These are phyloP conservation scores for Echium plantagineum DNA, from an alignment of 257 asterid species.

Conservation along the genomic window DNA sequence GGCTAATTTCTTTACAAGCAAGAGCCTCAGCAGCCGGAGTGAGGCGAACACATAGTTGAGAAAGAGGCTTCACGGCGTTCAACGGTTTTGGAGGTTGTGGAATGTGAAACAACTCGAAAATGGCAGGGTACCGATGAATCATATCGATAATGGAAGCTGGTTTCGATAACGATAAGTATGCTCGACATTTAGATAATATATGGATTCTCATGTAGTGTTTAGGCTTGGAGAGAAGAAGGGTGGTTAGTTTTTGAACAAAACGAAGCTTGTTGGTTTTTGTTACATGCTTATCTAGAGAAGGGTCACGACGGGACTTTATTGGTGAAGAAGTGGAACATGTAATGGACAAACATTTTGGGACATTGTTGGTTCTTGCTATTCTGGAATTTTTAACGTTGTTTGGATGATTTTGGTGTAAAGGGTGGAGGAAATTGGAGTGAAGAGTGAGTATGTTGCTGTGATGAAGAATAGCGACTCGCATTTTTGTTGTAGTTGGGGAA, in stretches of 20 bases:
- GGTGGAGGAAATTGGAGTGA: constrained; percentile 20
- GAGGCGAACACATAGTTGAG: constrained; percentile 79
- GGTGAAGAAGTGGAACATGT: constrained; percentile 45
- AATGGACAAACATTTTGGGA: not conserved
- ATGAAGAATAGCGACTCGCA: constrained; percentile 5
- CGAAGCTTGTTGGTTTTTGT: constrained; percentile 66
- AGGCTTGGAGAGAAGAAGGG: constrained; percentile 83
- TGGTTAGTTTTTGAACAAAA: constrained; percentile 68
- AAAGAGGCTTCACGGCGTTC: constrained; percentile 51
- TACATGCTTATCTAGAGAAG: constrained; percentile 60
- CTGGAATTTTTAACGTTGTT: not conserved
- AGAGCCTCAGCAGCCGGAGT: constrained; percentile 72
- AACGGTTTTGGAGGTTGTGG: constrained; percentile 55
- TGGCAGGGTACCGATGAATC: constrained; percentile 80
- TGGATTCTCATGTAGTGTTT: constrained; percentile 65
- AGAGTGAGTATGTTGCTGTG: constrained; percentile 9
- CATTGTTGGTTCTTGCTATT: constrained; percentile 1
- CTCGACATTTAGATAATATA: constrained; percentile 55
- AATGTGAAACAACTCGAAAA: constrained; percentile 65
- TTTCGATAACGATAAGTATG: constrained; percentile 48
- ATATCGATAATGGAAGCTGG: constrained; percentile 51
- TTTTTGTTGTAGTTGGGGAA: not conserved
- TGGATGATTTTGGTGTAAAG: not conserved
- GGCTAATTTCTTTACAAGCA: constrained; percentile 38
- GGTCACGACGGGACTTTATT: constrained; percentile 65